A percentile compares a stretch with the other conserved stretches of the same genome.
These are phyloP conservation scores for Pseudogymnoascus destructans DNA, from an alignment of 2,329 filamentous ascomycete species.

Conservation along the genomic window DNA sequence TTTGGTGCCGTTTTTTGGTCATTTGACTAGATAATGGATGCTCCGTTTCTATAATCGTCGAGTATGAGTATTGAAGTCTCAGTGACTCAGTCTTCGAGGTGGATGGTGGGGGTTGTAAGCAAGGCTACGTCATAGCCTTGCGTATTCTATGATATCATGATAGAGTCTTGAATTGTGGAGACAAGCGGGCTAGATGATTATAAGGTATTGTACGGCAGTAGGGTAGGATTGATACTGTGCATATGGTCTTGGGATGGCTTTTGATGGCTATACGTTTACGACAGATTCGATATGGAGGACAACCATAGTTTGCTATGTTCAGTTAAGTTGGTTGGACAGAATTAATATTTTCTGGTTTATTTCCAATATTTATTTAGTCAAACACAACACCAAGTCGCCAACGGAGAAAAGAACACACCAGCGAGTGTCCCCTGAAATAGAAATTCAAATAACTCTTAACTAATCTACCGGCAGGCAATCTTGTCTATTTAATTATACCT, in stretches of 20 bases:
- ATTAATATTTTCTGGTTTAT: not conserved
- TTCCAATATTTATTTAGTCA: not conserved
- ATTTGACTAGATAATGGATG: slow-evolving; percentile 27
- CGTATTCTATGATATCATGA: slow-evolving; percentile 1
- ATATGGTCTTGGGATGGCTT: not conserved
- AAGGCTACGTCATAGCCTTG: slow-evolving; percentile 7
- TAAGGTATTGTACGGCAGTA: not conserved
- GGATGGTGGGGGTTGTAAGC: slow-evolving; percentile 6
- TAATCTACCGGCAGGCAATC: not conserved
- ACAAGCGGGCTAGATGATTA: not conserved
- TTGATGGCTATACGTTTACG: not conserved
- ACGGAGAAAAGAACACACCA: not conserved
- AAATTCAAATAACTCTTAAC: not conserved
- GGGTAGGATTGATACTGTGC: not conserved
- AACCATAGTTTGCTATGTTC: not conserved
- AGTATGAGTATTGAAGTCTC: not conserved
- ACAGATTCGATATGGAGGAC: no score
- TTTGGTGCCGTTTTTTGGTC: slow-evolving; percentile 50
- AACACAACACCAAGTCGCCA: not conserved
- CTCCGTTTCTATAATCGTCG: not conserved
- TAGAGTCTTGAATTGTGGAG: slow-evolving; percentile 3
- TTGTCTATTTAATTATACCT: not conserved
- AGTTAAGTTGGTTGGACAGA: not conserved
- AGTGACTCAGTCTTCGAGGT: not conserved
- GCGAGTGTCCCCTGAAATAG: not conserved